These are phyloP conservation scores for Mycotypha africana DNA, from an alignment of 371 early-diverging fungal genomes.

Conservation along the genomic window DNA sequence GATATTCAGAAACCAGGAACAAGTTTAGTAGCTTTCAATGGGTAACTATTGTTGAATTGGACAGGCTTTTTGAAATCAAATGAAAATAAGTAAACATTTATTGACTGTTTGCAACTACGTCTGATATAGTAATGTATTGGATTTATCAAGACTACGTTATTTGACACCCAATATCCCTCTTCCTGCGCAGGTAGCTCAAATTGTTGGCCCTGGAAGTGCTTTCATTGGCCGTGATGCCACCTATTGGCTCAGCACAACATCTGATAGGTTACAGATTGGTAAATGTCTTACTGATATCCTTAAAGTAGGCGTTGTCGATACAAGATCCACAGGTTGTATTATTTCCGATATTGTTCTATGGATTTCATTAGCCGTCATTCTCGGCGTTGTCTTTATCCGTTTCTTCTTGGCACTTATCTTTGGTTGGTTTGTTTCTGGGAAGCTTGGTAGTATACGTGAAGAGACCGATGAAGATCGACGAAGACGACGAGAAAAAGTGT, in stretches of 20 bases:
- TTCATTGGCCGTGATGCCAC: conserved; percentile 61
- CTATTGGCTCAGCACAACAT: conserved; percentile 51
- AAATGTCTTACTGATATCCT: conserved; percentile 66
- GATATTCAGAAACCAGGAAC: conserved; percentile 53
- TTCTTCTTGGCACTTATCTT: conserved; percentile 81
- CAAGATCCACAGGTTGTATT: conserved; percentile 73
- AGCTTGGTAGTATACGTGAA: conserved; percentile 66
- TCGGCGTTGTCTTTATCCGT: conserved; percentile 74
- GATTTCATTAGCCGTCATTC: conserved; percentile 71
- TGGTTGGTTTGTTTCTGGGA: conserved; percentile 75
- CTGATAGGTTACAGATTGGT: conserved; percentile 47
- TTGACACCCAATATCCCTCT: conserved; percentile 43
- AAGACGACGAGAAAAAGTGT: conserved; percentile 46
- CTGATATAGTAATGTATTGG: conserved; percentile 43
- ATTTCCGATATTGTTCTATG: conserved; percentile 72
- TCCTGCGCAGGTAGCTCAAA: conserved; percentile 35
- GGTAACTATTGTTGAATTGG: conserved; percentile 36
- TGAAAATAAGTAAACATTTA: background rate
- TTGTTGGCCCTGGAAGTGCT: conserved; percentile 44
- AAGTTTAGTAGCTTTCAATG: conserved; percentile 71
- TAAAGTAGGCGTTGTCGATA: conserved; percentile 74
- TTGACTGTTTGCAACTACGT: background rate
- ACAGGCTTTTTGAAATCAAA: no score
- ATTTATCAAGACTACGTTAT: conserved; percentile 35
- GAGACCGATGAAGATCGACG: conserved; percentile 59